These are phyloP conservation scores for Zopfia rhizophila DNA, from an alignment of 2,329 filamentous ascomycete species.

Conservation along the genomic window DNA sequence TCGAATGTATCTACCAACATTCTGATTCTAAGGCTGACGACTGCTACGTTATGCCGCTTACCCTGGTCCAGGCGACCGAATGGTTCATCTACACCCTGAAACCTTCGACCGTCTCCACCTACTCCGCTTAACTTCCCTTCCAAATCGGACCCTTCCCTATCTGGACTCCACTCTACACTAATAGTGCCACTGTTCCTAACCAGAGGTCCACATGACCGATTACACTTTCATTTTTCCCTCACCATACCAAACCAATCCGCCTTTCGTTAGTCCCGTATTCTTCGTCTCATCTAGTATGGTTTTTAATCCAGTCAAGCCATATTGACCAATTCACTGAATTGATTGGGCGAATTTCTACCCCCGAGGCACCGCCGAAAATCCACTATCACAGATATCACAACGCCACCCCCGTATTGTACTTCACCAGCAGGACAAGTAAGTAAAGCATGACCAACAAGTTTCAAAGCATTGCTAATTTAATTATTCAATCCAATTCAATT, in stretches of 20 bases:
- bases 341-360: conserved; percentile 8
- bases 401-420: conserved; percentile 10
- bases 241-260: conserved; percentile 7
- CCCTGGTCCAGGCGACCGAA: conserved; percentile 7
- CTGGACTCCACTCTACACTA: conserved; percentile 5
- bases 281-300: conserved; percentile 10
- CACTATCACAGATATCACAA: conserved; percentile 12
- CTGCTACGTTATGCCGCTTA: conserved; percentile 12
- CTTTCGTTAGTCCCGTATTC: conserved; percentile 9
- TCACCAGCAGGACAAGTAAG: conserved; percentile 9
- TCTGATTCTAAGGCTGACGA: conserved; percentile 8
- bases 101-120: no score
- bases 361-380: conserved; percentile 8
- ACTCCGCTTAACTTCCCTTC: conserved; percentile 7
- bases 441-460: conserved; percentile 9
- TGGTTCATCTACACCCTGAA: conserved; percentile 6
- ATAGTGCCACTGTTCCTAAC: conserved; percentile 9
- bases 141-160: conserved; percentile 9
- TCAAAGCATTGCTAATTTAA: conserved; percentile 9
- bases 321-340: conserved; percentile 11
- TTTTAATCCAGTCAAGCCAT: conserved; percentile 8
- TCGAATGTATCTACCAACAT: conserved; percentile 9
- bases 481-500: conserved; percentile 10
- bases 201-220: conserved; percentile 4
- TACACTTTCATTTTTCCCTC: conserved; percentile 11